phyloP scores from a whole-genome alignment of 257 asterid species.

The Solanum appendiculatum region DNA sequence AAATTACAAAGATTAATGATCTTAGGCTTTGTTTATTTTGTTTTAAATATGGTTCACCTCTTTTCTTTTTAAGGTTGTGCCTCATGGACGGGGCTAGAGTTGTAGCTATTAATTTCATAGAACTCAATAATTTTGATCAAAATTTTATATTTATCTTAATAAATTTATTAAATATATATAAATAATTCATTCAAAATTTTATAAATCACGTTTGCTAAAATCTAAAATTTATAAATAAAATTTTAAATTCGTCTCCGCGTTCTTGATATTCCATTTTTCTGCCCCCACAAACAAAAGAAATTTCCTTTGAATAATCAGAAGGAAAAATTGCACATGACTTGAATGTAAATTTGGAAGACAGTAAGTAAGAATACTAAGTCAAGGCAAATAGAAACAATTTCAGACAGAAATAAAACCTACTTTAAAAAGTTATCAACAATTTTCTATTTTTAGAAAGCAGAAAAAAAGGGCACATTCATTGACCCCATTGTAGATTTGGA shows the following conservation, averaged over 20 bases:
- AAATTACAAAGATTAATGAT: background rate
- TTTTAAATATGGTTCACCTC: background rate
- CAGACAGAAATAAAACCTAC: background rate
- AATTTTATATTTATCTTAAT: background rate
- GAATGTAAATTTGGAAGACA: background rate
- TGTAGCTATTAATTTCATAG: accelerated
- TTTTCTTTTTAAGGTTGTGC: background rate
- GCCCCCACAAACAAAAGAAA: background rate
- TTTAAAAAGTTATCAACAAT: slow-evolving; percentile 1
- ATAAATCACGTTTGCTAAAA: accelerated
- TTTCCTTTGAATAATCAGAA: background rate
- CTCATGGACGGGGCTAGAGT: background rate
- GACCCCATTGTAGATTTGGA: slow-evolving; percentile 2
- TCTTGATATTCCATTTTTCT: background rate
- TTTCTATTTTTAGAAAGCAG: slow-evolving; percentile 15
- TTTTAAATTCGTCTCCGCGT: accelerated
- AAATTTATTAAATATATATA: background rate
- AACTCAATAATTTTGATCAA: background rate
- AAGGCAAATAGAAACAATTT: background rate
- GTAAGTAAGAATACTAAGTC: background rate
- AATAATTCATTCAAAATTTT: background rate
- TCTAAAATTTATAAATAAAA: background rate
- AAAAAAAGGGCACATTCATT: background rate
- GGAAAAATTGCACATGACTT: background rate
- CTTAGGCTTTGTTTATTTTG: background rate